These are phyloP conservation scores for Blastobotrys peoriensis DNA, from an alignment of 805 yeast genomes.

Conservation along the genomic window DNA sequence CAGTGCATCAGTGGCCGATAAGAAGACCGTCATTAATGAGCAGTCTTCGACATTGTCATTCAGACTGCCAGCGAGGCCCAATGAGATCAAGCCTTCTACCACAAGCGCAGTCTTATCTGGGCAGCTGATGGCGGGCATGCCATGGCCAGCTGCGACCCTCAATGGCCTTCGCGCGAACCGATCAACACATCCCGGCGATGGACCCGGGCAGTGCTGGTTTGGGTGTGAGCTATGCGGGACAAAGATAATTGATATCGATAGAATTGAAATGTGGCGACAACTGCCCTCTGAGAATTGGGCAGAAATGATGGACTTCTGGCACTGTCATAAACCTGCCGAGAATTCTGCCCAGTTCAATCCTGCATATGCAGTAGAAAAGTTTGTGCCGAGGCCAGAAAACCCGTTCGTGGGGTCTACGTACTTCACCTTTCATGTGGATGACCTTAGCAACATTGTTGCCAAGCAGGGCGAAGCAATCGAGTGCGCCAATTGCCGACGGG, in stretches of 20 bases:
- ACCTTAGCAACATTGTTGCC: slow-evolving; percentile 22
- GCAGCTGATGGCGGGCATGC: slow-evolving; percentile 8
- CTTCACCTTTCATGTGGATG: slow-evolving; percentile 34
- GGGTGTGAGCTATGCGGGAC: slow-evolving; percentile 7
- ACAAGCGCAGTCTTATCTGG: slow-evolving; percentile 3
- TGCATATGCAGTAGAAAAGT: slow-evolving; percentile 24
- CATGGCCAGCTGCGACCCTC: slow-evolving; percentile 17
- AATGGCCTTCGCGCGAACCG: background rate
- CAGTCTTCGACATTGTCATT: slow-evolving; percentile 10
- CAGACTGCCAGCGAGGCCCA: slow-evolving; percentile 19
- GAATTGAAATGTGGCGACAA: slow-evolving; percentile 33
- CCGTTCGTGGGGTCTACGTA: slow-evolving; percentile 56
- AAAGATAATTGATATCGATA: slow-evolving; percentile 4
- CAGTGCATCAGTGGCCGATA: slow-evolving; percentile 10
- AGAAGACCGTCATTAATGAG: slow-evolving; percentile 1
- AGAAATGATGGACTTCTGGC: slow-evolving; percentile 97
- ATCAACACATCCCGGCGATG: no score
- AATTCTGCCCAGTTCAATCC: slow-evolving; percentile 10
- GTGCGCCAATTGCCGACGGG: slow-evolving; percentile 12
- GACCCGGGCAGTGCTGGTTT: no score
- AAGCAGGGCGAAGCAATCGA: background rate
- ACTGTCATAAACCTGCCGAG: slow-evolving; percentile 58
- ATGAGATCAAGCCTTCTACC: slow-evolving; percentile 1
- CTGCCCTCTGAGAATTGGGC: slow-evolving; percentile 94
- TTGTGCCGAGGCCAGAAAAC: slow-evolving; percentile 35